A percentile compares a stretch with the other conserved stretches of the same genome.
Evolutionary conservation across 2,329 filamentous ascomycete species (phyloP).

Genomic region (Claviceps digitariae): DNA sequence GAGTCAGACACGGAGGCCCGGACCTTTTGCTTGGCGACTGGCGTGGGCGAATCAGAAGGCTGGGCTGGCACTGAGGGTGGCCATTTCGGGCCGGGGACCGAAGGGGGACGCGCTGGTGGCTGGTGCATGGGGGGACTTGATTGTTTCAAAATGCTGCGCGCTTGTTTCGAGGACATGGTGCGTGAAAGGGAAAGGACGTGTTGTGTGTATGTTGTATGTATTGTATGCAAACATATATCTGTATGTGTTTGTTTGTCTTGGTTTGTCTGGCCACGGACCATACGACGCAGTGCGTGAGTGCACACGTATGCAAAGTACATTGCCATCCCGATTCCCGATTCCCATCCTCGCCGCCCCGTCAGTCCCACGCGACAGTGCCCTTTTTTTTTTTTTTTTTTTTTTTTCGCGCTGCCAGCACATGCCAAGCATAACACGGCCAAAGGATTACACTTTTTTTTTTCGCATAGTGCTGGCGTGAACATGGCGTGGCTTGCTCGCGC

Average conservation of each 20-base stretch:
- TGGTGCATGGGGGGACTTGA: neutral
- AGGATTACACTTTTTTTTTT: neutral
- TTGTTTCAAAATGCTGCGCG: neutral
- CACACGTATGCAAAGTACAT: too few species aligned
- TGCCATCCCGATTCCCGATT: too few species aligned
- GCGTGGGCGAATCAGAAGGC: conserved; percentile 2
- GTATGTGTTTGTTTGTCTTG: too few species aligned
- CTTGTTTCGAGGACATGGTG: neutral
- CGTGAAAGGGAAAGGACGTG: too few species aligned
- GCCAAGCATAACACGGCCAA: too few species aligned
- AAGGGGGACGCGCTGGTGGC: neutral
- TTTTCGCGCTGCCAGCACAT: too few species aligned
- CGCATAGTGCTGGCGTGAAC: neutral
- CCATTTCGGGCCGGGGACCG: neutral
- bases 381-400: too few species aligned
- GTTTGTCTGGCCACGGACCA: conserved; percentile 2
- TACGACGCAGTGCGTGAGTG: neutral
- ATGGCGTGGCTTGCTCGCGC: neutral
- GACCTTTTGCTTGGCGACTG: neutral
- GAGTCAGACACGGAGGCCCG: neutral
- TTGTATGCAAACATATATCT: too few species aligned
- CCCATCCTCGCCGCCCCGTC: too few species aligned
- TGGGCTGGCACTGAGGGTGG: neutral
- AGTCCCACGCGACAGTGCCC: too few species aligned
- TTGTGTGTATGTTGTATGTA: too few species aligned